These are phyloP conservation scores for Phanerochaete sordida DNA, from an alignment of 768 basidiomycete species.

Conservation along the genomic window DNA sequence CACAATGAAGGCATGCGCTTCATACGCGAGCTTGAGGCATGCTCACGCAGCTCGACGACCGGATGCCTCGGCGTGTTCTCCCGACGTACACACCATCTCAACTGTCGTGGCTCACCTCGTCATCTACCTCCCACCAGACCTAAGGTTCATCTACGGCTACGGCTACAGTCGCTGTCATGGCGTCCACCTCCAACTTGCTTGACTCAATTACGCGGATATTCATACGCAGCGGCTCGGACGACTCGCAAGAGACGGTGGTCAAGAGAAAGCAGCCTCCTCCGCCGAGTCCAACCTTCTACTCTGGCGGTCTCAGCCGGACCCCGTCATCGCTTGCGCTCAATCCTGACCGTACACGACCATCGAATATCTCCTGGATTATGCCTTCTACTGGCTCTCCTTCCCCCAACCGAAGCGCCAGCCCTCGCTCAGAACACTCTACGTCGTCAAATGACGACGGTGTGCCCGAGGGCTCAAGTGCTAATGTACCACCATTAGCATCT, in stretches of 20 bases:
- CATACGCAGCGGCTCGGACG: not conserved
- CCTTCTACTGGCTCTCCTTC: constrained; percentile 1
- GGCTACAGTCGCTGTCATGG: not conserved
- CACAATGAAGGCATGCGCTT: not conserved
- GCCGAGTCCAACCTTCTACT: not conserved
- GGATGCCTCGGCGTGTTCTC: not conserved
- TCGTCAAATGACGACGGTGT: not conserved
- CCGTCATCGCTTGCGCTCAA: constrained; percentile 2
- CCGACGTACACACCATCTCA: not conserved
- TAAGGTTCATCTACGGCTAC: not conserved
- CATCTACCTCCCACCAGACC: not conserved
- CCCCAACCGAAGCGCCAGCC: constrained; percentile 1
- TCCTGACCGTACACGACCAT: constrained; percentile 4
- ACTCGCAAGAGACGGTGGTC: not conserved
- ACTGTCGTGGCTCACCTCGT: not conserved
- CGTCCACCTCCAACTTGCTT: not conserved
- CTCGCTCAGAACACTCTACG: not conserved
- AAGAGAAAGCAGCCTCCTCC: not conserved
- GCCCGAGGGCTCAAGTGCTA: no score
- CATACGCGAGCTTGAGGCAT: not conserved
- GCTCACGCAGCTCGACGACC: not conserved
- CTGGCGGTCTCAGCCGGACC: not conserved
- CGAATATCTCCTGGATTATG: constrained; percentile 7
- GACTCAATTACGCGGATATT: not conserved
- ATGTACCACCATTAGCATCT: no score